Conservation (phyloP, 441 rosid genomes). For the Erysimum cheiri region DNA sequence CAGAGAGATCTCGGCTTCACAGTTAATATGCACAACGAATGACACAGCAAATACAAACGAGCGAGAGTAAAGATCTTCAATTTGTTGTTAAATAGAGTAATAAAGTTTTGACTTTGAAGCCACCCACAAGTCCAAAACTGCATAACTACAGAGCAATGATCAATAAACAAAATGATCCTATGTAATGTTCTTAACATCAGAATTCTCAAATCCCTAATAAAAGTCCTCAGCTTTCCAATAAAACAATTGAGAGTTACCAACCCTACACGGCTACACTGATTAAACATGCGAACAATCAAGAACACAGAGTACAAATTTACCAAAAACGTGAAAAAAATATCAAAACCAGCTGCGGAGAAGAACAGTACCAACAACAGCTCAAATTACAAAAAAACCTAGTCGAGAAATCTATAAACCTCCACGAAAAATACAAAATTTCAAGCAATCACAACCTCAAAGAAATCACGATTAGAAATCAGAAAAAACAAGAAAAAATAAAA, state of each 20-base stretch:
- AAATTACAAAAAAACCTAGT: slow-evolving; percentile 8
- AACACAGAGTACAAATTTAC: background rate
- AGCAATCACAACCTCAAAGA: background rate
- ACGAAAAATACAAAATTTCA: background rate
- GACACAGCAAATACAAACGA: background rate
- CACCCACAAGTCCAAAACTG: slow-evolving; percentile 9
- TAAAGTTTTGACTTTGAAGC: slow-evolving; percentile 21
- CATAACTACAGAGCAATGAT: slow-evolving; percentile 10
- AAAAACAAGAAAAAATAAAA: background rate
- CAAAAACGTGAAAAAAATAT: background rate
- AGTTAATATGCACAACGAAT: background rate
- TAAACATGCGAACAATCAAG: background rate
- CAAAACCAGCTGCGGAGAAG: slow-evolving; percentile 10
- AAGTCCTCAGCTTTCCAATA: slow-evolving; percentile 4
- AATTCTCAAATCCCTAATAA: slow-evolving; percentile 11
- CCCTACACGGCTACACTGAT: background rate
- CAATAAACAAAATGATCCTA: background rate
- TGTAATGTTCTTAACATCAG: background rate
- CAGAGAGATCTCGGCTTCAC: background rate
- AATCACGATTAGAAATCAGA: background rate
- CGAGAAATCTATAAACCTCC: slow-evolving; percentile 1
- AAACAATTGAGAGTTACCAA: slow-evolving; percentile 13
- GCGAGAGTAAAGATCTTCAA: background rate
- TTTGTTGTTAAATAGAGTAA: background rate
- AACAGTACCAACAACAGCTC: slow-evolving; percentile 24